These are phyloP conservation scores for Ganoderma meredithae DNA, from an alignment of 1,284 basidiomycete species.

Conservation along the genomic window DNA sequence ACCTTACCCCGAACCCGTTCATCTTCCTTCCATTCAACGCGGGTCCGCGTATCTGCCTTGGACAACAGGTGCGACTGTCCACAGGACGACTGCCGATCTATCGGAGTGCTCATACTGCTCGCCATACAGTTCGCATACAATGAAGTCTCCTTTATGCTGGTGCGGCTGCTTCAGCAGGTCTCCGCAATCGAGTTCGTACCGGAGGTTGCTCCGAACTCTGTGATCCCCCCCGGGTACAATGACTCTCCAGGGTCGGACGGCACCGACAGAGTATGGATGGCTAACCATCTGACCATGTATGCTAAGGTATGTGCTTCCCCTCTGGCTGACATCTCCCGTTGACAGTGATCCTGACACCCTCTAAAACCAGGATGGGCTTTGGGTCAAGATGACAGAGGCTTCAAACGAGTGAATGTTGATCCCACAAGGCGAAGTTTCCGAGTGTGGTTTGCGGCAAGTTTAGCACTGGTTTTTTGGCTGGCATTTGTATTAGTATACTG, in stretches of 20 bases:
- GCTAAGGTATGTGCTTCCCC: constrained; percentile 43
- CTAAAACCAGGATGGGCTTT: constrained; percentile 30
- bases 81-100: not conserved
- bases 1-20: constrained; percentile 51
- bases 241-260: constrained; percentile 44
- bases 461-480: not conserved
- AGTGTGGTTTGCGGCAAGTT: not conserved
- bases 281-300: constrained; percentile 63
- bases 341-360: not conserved
- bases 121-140: constrained; percentile 67
- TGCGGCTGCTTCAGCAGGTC: constrained; percentile 70
- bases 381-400: constrained; percentile 35
- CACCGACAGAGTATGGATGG: constrained; percentile 59
- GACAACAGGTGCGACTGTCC: constrained; percentile 46
- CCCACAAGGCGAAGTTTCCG: not conserved
- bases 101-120: not conserved
- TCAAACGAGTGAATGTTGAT: constrained; percentile 7
- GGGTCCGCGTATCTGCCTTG: constrained; percentile 56
- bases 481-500: not conserved
- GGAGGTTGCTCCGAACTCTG: constrained; percentile 46
- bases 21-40: constrained; percentile 59
- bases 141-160: constrained; percentile 71
- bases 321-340: not conserved
- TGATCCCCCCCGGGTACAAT: constrained; percentile 30
- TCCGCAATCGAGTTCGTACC: constrained; percentile 51